Evolutionary conservation across 345 rosid genomes (phyloP).

Genomic region (Acer yangbiense): DNA sequence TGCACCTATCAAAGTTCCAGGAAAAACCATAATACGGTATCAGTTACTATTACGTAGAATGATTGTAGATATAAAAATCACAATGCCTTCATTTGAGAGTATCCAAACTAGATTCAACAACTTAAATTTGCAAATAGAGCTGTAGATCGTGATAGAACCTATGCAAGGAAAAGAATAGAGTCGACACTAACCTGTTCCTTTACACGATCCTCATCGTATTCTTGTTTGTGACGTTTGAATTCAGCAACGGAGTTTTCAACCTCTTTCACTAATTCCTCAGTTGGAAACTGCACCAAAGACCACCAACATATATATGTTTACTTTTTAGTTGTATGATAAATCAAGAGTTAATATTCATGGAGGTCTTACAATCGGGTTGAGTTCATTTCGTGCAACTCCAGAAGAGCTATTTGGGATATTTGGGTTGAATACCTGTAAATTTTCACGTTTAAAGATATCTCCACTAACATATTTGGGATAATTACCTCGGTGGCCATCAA

Average conservation of each 20-base stretch:
- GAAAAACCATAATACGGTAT: not conserved
- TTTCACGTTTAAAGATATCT: conserved; percentile 77
- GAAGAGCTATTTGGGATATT: not conserved
- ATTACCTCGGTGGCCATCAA: too few relatives aligned
- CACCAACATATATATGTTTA: not conserved
- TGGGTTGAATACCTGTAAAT: conserved; percentile 54
- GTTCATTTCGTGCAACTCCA: not conserved
- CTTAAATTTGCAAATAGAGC: not conserved
- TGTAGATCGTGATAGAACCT: not conserved
- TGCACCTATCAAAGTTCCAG: conserved; percentile 55
- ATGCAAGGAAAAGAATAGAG: not conserved
- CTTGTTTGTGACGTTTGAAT: conserved; percentile 78
- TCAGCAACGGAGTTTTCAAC: conserved; percentile 75
- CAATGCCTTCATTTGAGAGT: not conserved
- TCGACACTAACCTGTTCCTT: conserved; percentile 63
- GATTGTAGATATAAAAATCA: not conserved
- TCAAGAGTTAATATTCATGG: not conserved
- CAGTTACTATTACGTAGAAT: not conserved
- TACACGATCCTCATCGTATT: conserved; percentile 77
- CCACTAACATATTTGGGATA: conserved; percentile 22
- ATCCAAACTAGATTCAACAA: too few relatives aligned
- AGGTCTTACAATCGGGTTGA: not conserved
- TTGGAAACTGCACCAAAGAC: conserved; percentile 54
- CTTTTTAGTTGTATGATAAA: not conserved
- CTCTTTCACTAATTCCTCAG: conserved; percentile 78